Percentiles rank a stretch among this genome's conserved stretches.
Evolutionary conservation across 1,284 basidiomycete genomes (phyloP).

Genomic region (Tilletia walkeri): DNA sequence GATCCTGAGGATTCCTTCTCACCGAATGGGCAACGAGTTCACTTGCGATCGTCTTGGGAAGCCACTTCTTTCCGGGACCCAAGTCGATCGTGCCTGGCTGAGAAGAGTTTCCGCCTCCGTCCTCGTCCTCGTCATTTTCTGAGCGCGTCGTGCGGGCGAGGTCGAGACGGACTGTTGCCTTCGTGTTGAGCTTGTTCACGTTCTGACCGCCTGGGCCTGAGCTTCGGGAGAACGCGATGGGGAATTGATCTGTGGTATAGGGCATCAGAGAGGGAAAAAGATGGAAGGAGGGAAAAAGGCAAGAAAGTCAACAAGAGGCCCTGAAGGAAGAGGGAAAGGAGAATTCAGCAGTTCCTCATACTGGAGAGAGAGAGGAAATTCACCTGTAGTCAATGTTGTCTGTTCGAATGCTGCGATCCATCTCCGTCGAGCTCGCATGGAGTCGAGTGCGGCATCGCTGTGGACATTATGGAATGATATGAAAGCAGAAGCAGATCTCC

Average conservation of each 20-base stretch:
- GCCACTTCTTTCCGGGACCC: background rate
- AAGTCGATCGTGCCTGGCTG: constrained; percentile 18
- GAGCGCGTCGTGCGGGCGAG: constrained; percentile 20
- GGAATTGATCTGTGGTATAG: constrained; percentile 25
- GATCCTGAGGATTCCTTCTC: background rate
- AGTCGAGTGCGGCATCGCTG: background rate
- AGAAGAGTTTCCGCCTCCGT: constrained; percentile 17
- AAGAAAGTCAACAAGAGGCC: background rate
- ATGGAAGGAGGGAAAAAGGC: background rate
- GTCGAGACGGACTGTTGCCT: constrained; percentile 36
- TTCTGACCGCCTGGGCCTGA: constrained; percentile 41
- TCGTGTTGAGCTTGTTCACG: constrained; percentile 43
- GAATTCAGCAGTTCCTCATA: background rate
- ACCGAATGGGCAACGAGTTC: constrained; percentile 23
- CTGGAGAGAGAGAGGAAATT: background rate
- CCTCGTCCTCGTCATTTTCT: background rate
- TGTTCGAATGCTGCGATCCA: constrained; percentile 7
- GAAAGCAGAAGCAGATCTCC: background rate
- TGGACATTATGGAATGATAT: background rate
- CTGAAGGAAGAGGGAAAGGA: background rate
- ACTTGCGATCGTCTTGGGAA: constrained; percentile 18
- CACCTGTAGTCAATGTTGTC: constrained; percentile 11
- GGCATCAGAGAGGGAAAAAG: no score
- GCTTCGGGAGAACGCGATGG: constrained; percentile 33
- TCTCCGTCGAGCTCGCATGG: background rate